Base-by-base conservation (phyloP, 2,329 filamentous ascomycete species). In the Tolypocladium sp. region DNA sequence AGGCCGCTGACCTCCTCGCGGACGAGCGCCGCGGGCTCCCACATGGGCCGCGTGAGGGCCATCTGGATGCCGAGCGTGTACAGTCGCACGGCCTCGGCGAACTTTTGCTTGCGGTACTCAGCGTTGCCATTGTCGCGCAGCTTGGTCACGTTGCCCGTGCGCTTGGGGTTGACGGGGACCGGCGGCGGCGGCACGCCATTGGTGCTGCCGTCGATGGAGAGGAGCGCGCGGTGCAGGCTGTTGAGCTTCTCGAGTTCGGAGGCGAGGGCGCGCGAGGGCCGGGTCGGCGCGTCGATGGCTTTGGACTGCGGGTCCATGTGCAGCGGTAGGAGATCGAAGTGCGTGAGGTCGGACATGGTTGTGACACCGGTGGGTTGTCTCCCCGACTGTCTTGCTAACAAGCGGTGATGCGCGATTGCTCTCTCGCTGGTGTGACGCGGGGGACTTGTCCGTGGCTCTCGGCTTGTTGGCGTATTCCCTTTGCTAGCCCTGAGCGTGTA, bases 61-160 rank as follows among this genome's bases (percentile, higher is more conserved):
- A 97, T 96, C 64, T 94, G 86, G 59, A 97, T 82, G 2, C 91
- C 92, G n/a, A 93, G 83, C 0, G 83, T 83, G 79, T 97, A 97
- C 66, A 92, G 82, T 66, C 86, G 87, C 65, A 91, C 80, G 4
- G 93, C 93, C 58, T 95, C 91, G 59, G 74, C 75, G 76, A 89
- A 85, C 65, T 85, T 82, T 67, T 82, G 82, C 75, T 93, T 92
- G 74, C 91, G 89, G 80, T 90, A 93, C 66, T 90, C 85, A 60
- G 78, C 78, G 79, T 96, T 96, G 68, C 91, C 93, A 59, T 83
- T 83, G 73, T 97, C 94, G 71, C 92, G 90, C 65, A 97, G 86
- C 77, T 97, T 97, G 75, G 81, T 85, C 74, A 99, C 89, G 71
- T 92, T 86, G 41, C 90, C 91, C 64, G 84, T 87, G 69, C 93